Base-by-base conservation (phyloP, 1,284 basidiomycete genomes). In the Mycosarcoma mackinlayi region DNA sequence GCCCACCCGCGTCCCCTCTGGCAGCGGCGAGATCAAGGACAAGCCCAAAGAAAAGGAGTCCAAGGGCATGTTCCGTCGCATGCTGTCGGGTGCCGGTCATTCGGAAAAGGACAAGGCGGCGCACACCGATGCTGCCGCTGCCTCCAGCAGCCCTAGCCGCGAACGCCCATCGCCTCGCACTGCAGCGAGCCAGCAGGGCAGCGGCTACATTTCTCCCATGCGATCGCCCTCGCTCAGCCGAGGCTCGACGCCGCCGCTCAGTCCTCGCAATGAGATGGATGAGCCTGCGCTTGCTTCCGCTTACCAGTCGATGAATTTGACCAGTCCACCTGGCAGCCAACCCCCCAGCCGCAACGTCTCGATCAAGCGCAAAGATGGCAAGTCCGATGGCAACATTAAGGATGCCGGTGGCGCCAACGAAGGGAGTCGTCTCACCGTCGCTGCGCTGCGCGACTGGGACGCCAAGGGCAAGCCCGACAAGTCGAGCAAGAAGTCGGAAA, bases 391-490 rank as follows among this genome's bases (percentile, higher is more conserved):
- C 11, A 8, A 16, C 8, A 30, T 40, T 27, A 54, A 56, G 37
- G 58, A 73, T 8, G 65, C 34, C 16, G 62, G 47, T 23, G 54
- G 38, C n/a, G 40, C 21, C 28, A 48, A 14, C 35, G 64, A 56
- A 31, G 71, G 72, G 25, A 74, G 67, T 35, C 65, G 73, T 16
- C 65, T 81, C 40, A 82, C 79, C 13, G 73, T 71, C 1, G 75
- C 75, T 4, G 78, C 79, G 6, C 64, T 81, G 23, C 76, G 76
- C 37, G 79, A 82, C 50, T 76, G 70, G 76, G 78, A 82, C 37
- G 73, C 73, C 51, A 73, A 77, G 41, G 66, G 35, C 25, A 66
- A 62, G 38, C 50, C 56, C 18, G 61, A 70, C 16, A 63, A 69
- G 41, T 55, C 57, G 25, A 59, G 70, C 46, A 75, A 80, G 37